Conservation (phyloP, 441 rosid species). For the Syzygium malaccense region DNA sequence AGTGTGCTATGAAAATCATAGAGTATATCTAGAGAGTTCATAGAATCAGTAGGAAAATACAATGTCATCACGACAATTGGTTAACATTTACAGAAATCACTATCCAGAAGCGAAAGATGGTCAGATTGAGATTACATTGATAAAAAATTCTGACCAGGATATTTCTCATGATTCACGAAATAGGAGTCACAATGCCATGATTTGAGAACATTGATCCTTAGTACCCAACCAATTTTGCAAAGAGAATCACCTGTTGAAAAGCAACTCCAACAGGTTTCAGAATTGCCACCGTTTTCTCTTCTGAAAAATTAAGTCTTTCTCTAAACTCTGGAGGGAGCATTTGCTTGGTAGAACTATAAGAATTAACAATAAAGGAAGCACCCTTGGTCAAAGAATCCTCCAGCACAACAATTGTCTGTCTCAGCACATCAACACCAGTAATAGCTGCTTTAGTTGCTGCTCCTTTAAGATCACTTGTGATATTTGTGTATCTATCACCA, state of each 20-base stretch:
- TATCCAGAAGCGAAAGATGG: not conserved
- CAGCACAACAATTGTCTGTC: slow-evolving; percentile 45
- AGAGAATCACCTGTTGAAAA: slow-evolving; percentile 54
- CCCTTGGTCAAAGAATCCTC: slow-evolving; percentile 65
- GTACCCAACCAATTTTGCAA: not conserved
- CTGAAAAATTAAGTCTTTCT: slow-evolving; percentile 47
- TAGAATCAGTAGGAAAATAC: not conserved
- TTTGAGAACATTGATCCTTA: not conserved
- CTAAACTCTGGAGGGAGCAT: slow-evolving; percentile 64
- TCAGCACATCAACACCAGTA: slow-evolving; percentile 50
- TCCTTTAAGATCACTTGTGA: slow-evolving; percentile 51
- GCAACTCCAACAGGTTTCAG: slow-evolving; percentile 54
- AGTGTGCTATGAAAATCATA: not conserved
- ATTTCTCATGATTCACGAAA: not conserved
- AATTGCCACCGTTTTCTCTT: slow-evolving; percentile 47
- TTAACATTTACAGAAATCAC: not conserved
- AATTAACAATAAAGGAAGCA: slow-evolving; percentile 52
- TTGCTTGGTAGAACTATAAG: slow-evolving; percentile 67
- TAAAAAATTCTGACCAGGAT: not conserved
- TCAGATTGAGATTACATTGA: not conserved
- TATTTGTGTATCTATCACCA: slow-evolving; percentile 34
- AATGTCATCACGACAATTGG: not conserved
- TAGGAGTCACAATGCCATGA: not conserved
- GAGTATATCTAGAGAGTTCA: not conserved
- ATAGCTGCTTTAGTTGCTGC: slow-evolving; percentile 44